phyloP scores from a whole-genome alignment of 2,329 filamentous ascomycete genomes.

The Diplodia seriata region DNA sequence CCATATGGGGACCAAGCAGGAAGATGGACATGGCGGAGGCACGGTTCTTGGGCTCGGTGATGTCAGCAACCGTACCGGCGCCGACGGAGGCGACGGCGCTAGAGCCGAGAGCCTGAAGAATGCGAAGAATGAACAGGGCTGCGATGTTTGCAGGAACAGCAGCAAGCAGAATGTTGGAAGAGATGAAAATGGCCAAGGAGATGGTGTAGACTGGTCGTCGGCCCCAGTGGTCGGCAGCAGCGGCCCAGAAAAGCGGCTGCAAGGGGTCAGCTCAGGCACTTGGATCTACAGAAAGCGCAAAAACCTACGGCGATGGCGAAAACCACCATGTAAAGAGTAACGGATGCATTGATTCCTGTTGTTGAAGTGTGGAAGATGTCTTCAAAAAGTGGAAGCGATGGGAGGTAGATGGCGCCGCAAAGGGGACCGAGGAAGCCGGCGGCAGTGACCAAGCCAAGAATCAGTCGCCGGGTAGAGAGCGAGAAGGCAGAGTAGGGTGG shows the following conservation, averaged over 20 bases:
- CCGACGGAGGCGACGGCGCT: slow-evolving; percentile 54
- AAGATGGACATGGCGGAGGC: slow-evolving; percentile 53
- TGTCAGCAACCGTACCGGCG: slow-evolving; percentile 54
- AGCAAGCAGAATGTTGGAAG: slow-evolving; percentile 51
- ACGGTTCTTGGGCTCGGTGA: slow-evolving; percentile 49
- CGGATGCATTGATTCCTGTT: slow-evolving; percentile 52
- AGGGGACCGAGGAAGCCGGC: slow-evolving; percentile 55
- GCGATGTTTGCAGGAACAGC: slow-evolving; percentile 49
- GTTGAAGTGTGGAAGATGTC: slow-evolving; percentile 47
- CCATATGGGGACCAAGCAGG: slow-evolving; percentile 54
- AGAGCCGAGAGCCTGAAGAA: slow-evolving; percentile 54
- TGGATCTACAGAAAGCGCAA: too few species aligned
- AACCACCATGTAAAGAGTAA: slow-evolving; percentile 55
- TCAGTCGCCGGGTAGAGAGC: slow-evolving; percentile 46
- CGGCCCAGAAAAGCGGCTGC: slow-evolving; percentile 51
- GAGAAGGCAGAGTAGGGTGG: slow-evolving; percentile 51
- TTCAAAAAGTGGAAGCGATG: slow-evolving; percentile 49
- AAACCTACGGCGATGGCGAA: slow-evolving; percentile 48
- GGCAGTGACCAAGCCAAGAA: slow-evolving; percentile 50
- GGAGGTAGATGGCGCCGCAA: slow-evolving; percentile 55
- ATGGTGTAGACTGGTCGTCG: slow-evolving; percentile 52
- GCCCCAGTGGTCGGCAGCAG: slow-evolving; percentile 50
- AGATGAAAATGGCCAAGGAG: slow-evolving; percentile 50
- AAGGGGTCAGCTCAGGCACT: slow-evolving; percentile 30
- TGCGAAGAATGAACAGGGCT: slow-evolving; percentile 49